These are phyloP conservation scores for Pseudomonodictys pantanalensis DNA, from an alignment of 495 filamentous ascomycete genomes.

Conservation along the genomic window DNA sequence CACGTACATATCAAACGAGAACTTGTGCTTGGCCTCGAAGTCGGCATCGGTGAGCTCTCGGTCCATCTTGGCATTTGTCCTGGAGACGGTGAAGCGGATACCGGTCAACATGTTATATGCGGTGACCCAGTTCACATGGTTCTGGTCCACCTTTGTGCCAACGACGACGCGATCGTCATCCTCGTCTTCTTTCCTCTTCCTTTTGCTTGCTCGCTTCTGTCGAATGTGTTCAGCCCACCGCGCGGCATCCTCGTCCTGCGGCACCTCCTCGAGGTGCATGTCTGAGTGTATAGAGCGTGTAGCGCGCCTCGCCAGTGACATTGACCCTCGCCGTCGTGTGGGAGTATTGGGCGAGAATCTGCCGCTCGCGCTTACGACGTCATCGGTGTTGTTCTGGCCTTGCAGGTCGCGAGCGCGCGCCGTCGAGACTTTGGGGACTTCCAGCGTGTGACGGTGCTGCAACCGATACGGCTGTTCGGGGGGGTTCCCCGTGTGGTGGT, in stretches of 20 bases:
- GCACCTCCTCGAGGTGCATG: conserved; percentile 73
- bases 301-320: conserved; percentile 72
- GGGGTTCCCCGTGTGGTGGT: conserved; percentile 44
- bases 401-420: conserved; percentile 53
- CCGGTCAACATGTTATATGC: conserved; percentile 99
- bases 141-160: conserved; percentile 97
- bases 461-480: conserved; percentile 49
- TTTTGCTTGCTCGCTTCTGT: conserved; percentile 81
- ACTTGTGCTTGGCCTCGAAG: conserved; percentile 91
- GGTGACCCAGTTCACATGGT: conserved; percentile 95
- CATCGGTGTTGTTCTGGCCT: conserved; percentile 55
- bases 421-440: conserved; percentile 69
- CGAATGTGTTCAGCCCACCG: conserved; percentile 91
- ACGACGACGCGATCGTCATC: conserved; percentile 89
- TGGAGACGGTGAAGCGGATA: conserved; percentile 93
- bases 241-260: conserved; percentile 83
- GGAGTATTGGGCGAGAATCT: conserved; percentile 77
- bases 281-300: conserved; percentile 86
- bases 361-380: conserved; percentile 66
- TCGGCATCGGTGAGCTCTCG: conserved; percentile 82
- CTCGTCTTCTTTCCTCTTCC: conserved; percentile 78
- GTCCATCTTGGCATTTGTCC: conserved; percentile 96
- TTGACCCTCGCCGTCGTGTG: conserved; percentile 68
- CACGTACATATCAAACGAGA: conserved; percentile 92
- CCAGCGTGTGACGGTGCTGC: conserved; percentile 84